Evolutionary conservation across 371 early-diverging fungal species (phyloP).

Genomic region (Batkoa obscura): DNA sequence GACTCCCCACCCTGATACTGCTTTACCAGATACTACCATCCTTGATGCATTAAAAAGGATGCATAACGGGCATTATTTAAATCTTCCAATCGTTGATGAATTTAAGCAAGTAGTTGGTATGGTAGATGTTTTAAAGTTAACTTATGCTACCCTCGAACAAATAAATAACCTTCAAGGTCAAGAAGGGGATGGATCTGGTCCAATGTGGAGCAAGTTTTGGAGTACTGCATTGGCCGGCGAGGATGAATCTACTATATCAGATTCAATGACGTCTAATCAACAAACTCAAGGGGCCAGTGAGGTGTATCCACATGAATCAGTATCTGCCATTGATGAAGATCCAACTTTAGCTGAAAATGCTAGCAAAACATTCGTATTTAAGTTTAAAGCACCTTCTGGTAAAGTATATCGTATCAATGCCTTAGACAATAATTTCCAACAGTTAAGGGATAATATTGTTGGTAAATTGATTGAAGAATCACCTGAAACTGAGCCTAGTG

Average conservation of each 20-base stretch:
- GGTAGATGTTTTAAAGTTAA: constrained; percentile 81
- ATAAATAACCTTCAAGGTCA: constrained; percentile 26
- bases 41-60: constrained; percentile 88
- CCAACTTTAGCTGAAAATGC: constrained; percentile 13
- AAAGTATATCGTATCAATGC: constrained; percentile 51
- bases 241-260: constrained; percentile 28
- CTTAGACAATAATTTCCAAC: constrained; percentile 19
- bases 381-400: constrained; percentile 42
- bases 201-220: constrained; percentile 37
- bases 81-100: constrained; percentile 80
- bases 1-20: constrained; percentile 97
- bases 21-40: constrained; percentile 56
- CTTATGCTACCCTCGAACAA: constrained; percentile 60
- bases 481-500: constrained; percentile 14
- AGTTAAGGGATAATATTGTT: constrained; percentile 19
- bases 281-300: constrained; percentile 11
- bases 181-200: constrained; percentile 19
- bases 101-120: constrained; percentile 55
- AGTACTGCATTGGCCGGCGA: constrained; percentile 19
- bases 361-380: constrained; percentile 35
- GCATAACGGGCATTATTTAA: constrained; percentile 86
- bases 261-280: constrained; percentile 11
- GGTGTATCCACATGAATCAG: constrained; percentile 31
- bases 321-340: constrained; percentile 23
- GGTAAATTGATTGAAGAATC: constrained; percentile 15